A percentile compares a stretch with the other conserved stretches of the same genome.
Evolutionary conservation across 2,329 filamentous ascomycete species (phyloP).

Genomic region (Ramichloridium luteum): DNA sequence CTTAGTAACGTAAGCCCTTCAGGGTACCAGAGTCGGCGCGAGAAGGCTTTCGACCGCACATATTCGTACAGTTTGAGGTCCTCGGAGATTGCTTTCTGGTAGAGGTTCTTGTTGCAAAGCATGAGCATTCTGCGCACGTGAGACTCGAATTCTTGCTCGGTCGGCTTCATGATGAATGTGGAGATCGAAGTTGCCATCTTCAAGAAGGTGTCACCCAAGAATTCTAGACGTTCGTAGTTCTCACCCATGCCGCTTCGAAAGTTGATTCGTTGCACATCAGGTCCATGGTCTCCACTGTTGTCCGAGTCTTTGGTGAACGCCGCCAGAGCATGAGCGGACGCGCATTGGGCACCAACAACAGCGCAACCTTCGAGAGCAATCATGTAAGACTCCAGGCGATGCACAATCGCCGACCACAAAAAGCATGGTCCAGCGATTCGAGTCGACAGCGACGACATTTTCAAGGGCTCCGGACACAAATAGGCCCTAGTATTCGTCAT

Average conservation of each 20-base stretch:
- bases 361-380: conserved; percentile 66
- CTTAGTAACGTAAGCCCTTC: conserved; percentile 59
- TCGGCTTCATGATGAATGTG: conserved; percentile 62
- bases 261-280: conserved; percentile 49
- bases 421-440: conserved; percentile 61
- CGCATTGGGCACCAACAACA: conserved; percentile 51
- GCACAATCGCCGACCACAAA: conserved; percentile 70
- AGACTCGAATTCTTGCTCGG: conserved; percentile 71
- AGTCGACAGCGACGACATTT: conserved; percentile 59
- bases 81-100: conserved; percentile 52
- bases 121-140: conserved; percentile 86
- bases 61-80: conserved; percentile 58
- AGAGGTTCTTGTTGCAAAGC: conserved; percentile 83
- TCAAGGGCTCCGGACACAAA: conserved; percentile 64
- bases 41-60: conserved; percentile 73
- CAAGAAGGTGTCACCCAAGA: conserved; percentile 83
- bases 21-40: conserved; percentile 77
- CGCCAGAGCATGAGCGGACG: conserved; percentile 63
- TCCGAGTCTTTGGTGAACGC: conserved; percentile 89
- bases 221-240: conserved; percentile 91
- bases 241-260: conserved; percentile 77
- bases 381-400: conserved; percentile 68
- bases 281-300: conserved; percentile 59
- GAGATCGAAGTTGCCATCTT: conserved; percentile 94
- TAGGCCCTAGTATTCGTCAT: conserved; percentile 39